phyloP scores from a whole-genome alignment of 23 red algal species.

The Rhodosorus marinus region DNA sequence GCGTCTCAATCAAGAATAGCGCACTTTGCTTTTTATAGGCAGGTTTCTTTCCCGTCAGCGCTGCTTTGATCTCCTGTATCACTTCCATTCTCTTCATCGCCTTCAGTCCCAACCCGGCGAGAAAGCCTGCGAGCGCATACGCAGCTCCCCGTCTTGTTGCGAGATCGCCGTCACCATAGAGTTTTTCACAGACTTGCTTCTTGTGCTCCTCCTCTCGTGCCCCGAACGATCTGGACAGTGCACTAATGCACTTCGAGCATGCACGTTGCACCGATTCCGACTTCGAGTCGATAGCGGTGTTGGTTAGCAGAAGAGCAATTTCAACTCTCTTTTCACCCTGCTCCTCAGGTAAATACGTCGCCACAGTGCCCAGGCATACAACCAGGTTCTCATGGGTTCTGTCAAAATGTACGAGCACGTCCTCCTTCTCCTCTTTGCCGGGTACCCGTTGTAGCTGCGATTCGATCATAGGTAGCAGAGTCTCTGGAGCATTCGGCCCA shows the following conservation, averaged over 20 bases:
- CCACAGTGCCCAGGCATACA: slow-evolving; percentile 54
- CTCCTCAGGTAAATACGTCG: slow-evolving; percentile 16
- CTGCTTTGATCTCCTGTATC: slow-evolving; percentile 16
- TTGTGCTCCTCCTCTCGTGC: slow-evolving; percentile 4
- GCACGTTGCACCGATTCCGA: slow-evolving; percentile 69
- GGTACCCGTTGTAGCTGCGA: slow-evolving; percentile 15
- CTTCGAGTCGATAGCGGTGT: slow-evolving; percentile 50
- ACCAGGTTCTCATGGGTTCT: slow-evolving; percentile 49
- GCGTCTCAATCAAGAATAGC: slow-evolving; percentile 51
- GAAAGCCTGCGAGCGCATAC: slow-evolving; percentile 59
- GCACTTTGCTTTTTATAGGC: slow-evolving; percentile 35
- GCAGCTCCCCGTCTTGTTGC: slow-evolving; percentile 62
- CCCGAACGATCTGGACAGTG: slow-evolving; percentile 12
- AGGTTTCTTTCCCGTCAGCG: slow-evolving; percentile 26
- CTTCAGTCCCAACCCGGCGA: slow-evolving; percentile 36
- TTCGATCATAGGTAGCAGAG: slow-evolving; percentile 67
- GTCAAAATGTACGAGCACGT: slow-evolving; percentile 40
- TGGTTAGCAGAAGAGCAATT: slow-evolving; percentile 28
- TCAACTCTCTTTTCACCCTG: slow-evolving; percentile 28
- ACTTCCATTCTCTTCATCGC: slow-evolving; percentile 21
- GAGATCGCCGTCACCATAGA: slow-evolving; percentile 27
- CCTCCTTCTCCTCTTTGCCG: neutral
- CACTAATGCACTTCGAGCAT: slow-evolving; percentile 34
- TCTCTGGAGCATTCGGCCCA: slow-evolving; percentile 8
- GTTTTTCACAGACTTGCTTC: slow-evolving; percentile 3